phyloP scores from a whole-genome alignment of 2,329 filamentous ascomycete genomes.

The Penicillium capsulatum region DNA sequence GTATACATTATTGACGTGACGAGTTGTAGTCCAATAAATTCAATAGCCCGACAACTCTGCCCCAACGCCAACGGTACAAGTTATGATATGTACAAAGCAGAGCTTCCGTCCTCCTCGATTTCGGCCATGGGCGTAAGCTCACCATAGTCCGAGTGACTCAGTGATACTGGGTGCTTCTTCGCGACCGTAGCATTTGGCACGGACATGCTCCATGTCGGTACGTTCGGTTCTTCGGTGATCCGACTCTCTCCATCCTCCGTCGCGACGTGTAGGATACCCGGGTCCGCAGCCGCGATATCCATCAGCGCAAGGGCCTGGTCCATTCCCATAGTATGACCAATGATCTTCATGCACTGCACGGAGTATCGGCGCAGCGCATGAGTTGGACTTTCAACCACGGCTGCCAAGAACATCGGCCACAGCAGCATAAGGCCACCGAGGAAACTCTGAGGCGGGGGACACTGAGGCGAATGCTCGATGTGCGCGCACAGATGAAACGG shows the following conservation, averaged over 20 bases:
- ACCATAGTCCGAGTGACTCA: neutral
- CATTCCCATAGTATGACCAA: conserved; percentile 36
- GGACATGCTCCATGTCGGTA: neutral
- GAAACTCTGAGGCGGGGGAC: conserved; percentile 26
- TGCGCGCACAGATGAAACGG: conserved; percentile 34
- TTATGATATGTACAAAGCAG: too few species aligned
- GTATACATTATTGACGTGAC: neutral
- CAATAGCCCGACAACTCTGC: too few species aligned
- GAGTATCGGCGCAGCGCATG: conserved; percentile 33
- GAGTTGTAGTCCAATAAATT: neutral
- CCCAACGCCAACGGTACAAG: too few species aligned
- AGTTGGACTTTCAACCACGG: conserved; percentile 26
- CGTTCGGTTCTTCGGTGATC: conserved; percentile 10
- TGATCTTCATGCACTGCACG: conserved; percentile 28
- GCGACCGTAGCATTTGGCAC: neutral
- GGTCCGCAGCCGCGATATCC: conserved; percentile 29
- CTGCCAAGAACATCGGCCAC: conserved; percentile 39
- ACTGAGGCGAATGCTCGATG: conserved; percentile 10
- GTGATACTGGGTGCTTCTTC: neutral
- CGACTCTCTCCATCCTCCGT: conserved; percentile 19
- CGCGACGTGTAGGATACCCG: conserved; percentile 23
- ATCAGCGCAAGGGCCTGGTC: conserved; percentile 38
- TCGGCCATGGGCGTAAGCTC: neutral
- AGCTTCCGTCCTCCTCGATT: too few species aligned
- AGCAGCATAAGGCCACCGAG: conserved; percentile 34